Conservation (phyloP, 1,139 yeast genomes). For the Sugiyamaella pinicola region DNA sequence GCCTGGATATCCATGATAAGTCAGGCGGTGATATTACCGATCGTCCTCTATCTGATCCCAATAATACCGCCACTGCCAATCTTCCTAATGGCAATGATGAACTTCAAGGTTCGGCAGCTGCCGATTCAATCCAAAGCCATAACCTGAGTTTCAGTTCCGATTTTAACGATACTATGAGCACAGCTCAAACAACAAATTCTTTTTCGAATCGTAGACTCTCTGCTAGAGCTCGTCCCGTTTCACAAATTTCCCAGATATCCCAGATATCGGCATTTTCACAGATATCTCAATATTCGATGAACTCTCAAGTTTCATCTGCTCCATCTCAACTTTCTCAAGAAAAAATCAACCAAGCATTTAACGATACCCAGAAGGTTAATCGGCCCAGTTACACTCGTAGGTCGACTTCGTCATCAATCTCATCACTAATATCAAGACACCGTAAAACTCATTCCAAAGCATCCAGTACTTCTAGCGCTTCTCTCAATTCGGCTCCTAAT, state of each 20-base stretch:
- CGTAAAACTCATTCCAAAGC: slow-evolving; percentile 37
- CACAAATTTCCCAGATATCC: slow-evolving; percentile 68
- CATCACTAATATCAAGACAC: slow-evolving; percentile 36
- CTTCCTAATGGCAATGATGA: neutral
- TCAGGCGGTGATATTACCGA: slow-evolving; percentile 9
- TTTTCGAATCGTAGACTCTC: neutral
- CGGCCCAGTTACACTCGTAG: slow-evolving; percentile 35
- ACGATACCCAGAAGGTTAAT: neutral
- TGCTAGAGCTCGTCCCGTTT: slow-evolving; percentile 54
- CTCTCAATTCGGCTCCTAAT: slow-evolving; percentile 33
- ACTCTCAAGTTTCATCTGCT: slow-evolving; percentile 35
- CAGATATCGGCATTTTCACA: slow-evolving; percentile 60
- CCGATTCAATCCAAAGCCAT: neutral
- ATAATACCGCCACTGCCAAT: neutral
- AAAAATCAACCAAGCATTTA: slow-evolving; percentile 12
- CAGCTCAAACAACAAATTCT: neutral
- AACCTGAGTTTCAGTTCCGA: neutral
- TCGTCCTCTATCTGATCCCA: neutral
- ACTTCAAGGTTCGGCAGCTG: neutral
- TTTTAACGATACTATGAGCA: slow-evolving; percentile 8
- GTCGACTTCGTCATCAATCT: slow-evolving; percentile 42
- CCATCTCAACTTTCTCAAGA: slow-evolving; percentile 33
- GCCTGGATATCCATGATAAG: slow-evolving; percentile 3
- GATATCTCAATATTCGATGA: slow-evolving; percentile 51
- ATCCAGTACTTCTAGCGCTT: slow-evolving; percentile 40